Base-by-base conservation (phyloP, 305 asterid genomes). In the Ruellia speciosa region DNA sequence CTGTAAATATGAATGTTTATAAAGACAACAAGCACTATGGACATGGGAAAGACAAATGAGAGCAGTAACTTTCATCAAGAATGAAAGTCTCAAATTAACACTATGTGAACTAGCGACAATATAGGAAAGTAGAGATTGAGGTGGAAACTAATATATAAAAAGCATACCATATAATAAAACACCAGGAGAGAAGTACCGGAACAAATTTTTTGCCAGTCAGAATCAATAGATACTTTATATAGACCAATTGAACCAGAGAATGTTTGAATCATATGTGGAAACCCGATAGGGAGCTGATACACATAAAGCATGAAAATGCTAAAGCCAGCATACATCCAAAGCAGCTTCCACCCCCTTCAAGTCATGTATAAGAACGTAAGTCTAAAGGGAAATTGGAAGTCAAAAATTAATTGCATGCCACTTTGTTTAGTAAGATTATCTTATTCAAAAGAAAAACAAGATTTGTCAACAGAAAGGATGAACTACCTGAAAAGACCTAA, bases 301-400 rank as follows among this genome's bases (percentile, higher is more conserved):
- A 74, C 62, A 64, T 88, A 92, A 49, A 88, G 85, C 58, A 88
- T 66, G 83, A 83, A 79, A 74, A 92, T 81, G 77, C 53, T 74
- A 72, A 81, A 72, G 73, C 89, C 92, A 70, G 96, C 80, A 64
- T 92, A 92, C 41, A 82, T 62, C 95, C 94, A 82, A 41, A 92
- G 90, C 66, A 81, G 87, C 82, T 77, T 92, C 99, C 99, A 88
- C 83, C 95, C 85, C 97, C 99, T 92, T 81, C 79, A 75, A 70
- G 64, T 40, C 73, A 75, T 62, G 61, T 16, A 70, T 15, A 72
- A 67, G 64, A 75, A 63, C 61, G 75, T 64, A 76, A 70, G 66
- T 57, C 51, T 54, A 48, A 57, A 39, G 60, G 61, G 59, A 65
- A 60, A 49, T 62, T 51, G 67, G 31, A 24, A 24, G 31, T 24